Base-by-base conservation (phyloP, 139 green algal species). In the Chlorella ohadii region DNA sequence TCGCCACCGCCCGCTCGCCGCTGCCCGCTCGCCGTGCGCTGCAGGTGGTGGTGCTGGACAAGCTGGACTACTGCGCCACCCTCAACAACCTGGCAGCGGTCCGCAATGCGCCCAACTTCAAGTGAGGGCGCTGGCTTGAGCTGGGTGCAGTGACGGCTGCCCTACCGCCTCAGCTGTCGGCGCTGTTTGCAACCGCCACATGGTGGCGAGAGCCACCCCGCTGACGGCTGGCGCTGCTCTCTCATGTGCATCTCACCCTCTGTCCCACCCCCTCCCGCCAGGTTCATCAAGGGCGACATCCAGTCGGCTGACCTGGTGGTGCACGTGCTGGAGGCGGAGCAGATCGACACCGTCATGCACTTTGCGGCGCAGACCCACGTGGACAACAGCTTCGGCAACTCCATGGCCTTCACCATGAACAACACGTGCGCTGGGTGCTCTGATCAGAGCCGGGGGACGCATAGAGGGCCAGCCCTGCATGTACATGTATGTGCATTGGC, bases 341-440 rank as follows among this genome's bases (percentile, higher is more conserved):
- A 96, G 31, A 95, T 99, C 33, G 97, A 99, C 91, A 99, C 96
- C 23, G 90, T 99, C 39, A 97, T 99, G 94, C 96, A 99, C 92
- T 99, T 99, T 85, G 96, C 96, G 12, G 96, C 96, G 68, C 91
- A 99, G 94, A 99, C 96, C 9, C 97, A 99, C 85, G 97, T 99
- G 19, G 97, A 99, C 92, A 99, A 99, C 89, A 97, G 92, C 3
- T 99, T 99, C 83, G 97, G 97, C 55, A 99, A 99, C 91, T 94
- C 87, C 15, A 91, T 98, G 80, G 91, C 94, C 11, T 97, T 98
- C 87, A 97, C 95, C 47, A 94, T 97, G 90, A 99, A 99, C 94
- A 99, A 99, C 92, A 98, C 97, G 19, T 92, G 88, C 25, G 86
- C 13, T 38, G 61, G 17, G 55, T 20, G 72, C 28, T 38, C 38